A percentile compares a stretch with the other conserved stretches of the same genome.
Evolutionary conservation across 139 green algal species (phyloP).

Genomic region (Micractinium sp.): DNA sequence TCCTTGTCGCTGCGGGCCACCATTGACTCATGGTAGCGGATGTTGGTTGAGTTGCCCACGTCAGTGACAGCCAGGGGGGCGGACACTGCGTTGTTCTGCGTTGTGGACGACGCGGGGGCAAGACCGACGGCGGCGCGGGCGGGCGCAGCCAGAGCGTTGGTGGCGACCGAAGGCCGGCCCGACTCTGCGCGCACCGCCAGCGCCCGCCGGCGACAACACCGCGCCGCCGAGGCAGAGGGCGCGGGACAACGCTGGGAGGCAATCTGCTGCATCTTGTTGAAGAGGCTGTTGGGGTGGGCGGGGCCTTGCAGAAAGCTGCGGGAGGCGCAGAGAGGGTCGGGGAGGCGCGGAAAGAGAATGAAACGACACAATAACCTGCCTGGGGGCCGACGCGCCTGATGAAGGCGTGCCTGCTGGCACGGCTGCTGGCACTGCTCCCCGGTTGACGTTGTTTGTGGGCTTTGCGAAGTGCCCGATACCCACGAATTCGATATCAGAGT

Average conservation of each 20-base stretch:
- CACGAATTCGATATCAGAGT: too few species aligned
- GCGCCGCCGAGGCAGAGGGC: not conserved
- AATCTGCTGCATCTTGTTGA: not conserved
- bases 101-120: not conserved
- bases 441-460: too few species aligned
- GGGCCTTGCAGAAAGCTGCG: too few species aligned
- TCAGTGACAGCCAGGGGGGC: not conserved
- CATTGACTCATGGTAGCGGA: conserved; percentile 83
- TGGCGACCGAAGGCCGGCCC: not conserved
- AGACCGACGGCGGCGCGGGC: not conserved
- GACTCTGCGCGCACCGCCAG: not conserved
- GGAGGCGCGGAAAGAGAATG: too few species aligned
- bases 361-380: too few species aligned
- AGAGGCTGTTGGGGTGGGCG: not conserved
- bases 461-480: too few species aligned
- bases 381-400: too few species aligned
- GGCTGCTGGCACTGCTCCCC: too few species aligned
- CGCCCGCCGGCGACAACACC: conserved; percentile 3
- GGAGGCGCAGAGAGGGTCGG: too few species aligned
- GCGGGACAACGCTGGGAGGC: not conserved
- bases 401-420: too few species aligned
- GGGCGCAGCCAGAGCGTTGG: not conserved
- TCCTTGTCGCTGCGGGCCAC: conserved; percentile 74
- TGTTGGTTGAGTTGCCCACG: conserved; percentile 34
- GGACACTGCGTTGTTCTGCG: not conserved